Conservation (phyloP, 2,329 filamentous ascomycete species). For the Coniochaeta sp. region DNA sequence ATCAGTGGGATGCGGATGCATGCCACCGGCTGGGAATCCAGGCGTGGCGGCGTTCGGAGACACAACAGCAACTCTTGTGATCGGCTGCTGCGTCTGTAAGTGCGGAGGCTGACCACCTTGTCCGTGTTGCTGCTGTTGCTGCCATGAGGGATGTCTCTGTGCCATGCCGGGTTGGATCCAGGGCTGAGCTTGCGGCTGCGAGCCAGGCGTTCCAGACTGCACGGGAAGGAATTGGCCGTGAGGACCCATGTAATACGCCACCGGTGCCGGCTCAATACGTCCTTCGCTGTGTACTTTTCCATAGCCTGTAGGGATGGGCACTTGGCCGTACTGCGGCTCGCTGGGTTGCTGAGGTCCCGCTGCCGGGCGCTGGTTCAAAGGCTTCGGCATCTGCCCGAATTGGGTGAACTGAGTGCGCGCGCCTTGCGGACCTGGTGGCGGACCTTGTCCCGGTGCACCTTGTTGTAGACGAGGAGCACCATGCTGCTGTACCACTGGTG, state of each 20-base stretch:
- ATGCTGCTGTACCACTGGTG: background rate
- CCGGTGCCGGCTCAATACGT: conserved; percentile 12
- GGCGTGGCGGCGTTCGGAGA: background rate
- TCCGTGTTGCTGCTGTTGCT: background rate
- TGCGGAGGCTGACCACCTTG: background rate
- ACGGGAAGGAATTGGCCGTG: conserved; percentile 4
- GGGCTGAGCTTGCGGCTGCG: conserved; percentile 3
- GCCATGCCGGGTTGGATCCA: conserved; percentile 5
- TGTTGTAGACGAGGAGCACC: background rate
- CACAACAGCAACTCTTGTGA: background rate
- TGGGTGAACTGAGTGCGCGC: background rate
- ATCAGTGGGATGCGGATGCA: background rate
- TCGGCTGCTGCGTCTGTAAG: background rate
- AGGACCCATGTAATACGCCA: conserved; percentile 13
- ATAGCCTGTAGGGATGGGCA: conserved; percentile 19
- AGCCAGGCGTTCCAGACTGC: background rate
- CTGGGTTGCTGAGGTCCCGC: background rate
- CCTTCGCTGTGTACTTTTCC: conserved; percentile 16
- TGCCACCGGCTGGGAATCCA: background rate
- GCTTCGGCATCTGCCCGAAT: background rate
- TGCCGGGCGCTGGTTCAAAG: background rate
- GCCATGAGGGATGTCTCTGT: background rate
- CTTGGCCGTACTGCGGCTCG: conserved; percentile 15
- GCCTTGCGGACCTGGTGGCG: background rate
- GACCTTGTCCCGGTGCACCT: background rate